Conservation (phyloP, 768 basidiomycete genomes). For the Termitomyces sp. region DNA sequence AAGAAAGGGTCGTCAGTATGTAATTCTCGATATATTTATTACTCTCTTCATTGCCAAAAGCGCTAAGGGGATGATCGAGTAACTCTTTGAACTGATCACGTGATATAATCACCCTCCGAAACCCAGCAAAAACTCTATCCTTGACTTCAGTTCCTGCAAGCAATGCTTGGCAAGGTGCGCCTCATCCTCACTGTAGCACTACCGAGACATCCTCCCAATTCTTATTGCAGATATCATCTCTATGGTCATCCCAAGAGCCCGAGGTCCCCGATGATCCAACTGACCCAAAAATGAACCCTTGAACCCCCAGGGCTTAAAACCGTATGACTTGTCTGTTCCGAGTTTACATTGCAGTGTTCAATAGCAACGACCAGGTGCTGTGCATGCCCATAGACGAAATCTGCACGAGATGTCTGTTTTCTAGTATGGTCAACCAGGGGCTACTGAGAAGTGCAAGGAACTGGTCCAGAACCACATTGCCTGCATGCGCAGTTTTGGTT, state of each 20-base stretch:
- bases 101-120: background rate
- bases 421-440: slow-evolving; percentile 61
- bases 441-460: slow-evolving; percentile 75
- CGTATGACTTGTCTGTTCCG: slow-evolving; percentile 47
- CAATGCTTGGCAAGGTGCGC: slow-evolving; percentile 39
- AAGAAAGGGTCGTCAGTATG: too few relatives aligned
- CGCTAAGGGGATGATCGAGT: too few relatives aligned
- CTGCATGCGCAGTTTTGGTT: slow-evolving; percentile 90
- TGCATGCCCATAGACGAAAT: slow-evolving; percentile 92
- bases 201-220: background rate
- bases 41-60: too few relatives aligned
- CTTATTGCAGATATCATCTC: slow-evolving; percentile 38
- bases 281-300: slow-evolving; percentile 79
- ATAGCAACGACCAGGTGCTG: slow-evolving; percentile 64
- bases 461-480: slow-evolving; percentile 75
- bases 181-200: background rate
- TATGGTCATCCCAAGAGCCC: slow-evolving; percentile 42
- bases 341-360: background rate
- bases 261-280: slow-evolving; percentile 60
- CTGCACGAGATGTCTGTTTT: slow-evolving; percentile 92
- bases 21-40: background rate
- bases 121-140: background rate
- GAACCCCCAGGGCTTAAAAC: slow-evolving; percentile 92
- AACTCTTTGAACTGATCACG: background rate
- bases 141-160: background rate